Conservation (phyloP, 768 basidiomycete species). For the Suillus alpinus region DNA sequence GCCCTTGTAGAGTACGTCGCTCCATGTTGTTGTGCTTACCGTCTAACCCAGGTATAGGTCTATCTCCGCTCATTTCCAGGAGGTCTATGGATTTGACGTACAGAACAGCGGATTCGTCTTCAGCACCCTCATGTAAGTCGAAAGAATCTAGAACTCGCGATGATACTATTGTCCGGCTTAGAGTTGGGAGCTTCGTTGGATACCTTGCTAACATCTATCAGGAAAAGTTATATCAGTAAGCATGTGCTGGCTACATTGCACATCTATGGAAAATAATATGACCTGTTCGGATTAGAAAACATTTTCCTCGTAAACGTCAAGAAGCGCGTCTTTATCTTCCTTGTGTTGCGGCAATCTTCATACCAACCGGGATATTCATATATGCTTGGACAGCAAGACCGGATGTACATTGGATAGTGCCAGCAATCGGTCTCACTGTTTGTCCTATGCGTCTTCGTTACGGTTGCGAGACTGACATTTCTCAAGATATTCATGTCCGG, state of each 20-base stretch:
- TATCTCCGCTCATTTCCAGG: conserved; percentile 48
- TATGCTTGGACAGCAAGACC: conserved; percentile 65
- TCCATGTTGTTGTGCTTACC: neutral
- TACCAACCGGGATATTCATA: conserved; percentile 60
- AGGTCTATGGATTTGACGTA: conserved; percentile 54
- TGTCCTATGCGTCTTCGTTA: neutral
- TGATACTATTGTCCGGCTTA: conserved; percentile 20
- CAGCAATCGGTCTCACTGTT: conserved; percentile 6
- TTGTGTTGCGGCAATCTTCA: conserved; percentile 47
- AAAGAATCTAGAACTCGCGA: neutral
- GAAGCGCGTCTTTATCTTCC: conserved; percentile 59
- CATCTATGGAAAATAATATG: neutral
- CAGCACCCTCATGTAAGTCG: conserved; percentile 46
- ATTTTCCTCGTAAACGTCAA: conserved; percentile 26
- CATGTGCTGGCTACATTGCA: conserved; percentile 10
- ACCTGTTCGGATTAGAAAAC: conserved; percentile 7
- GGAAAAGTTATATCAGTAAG: conserved; percentile 44
- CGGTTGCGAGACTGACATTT: conserved; percentile 1
- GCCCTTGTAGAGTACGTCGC: conserved; percentile 50
- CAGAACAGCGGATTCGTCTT: conserved; percentile 58
- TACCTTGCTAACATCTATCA: conserved; percentile 41
- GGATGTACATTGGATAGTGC: conserved; percentile 53
- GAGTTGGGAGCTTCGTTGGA: conserved; percentile 48
- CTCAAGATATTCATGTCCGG: conserved; percentile 44
- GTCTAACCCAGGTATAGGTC: conserved; percentile 33